phyloP scores from a whole-genome alignment of 164 flowering plant species.

The Protea cynaroides region DNA sequence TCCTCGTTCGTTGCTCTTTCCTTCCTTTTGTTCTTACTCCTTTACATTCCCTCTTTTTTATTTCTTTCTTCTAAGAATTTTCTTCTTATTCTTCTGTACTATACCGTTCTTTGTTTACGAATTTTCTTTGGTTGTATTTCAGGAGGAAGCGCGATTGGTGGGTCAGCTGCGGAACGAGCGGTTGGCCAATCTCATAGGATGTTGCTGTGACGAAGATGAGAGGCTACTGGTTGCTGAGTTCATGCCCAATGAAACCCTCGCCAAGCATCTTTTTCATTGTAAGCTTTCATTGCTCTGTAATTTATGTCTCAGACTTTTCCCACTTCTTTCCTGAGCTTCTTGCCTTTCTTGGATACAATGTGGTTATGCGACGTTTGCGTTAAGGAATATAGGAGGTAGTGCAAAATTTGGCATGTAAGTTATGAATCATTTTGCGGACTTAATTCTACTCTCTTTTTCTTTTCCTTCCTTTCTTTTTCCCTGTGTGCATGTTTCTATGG shows the following conservation, averaged over 20 bases:
- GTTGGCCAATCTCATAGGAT: slow-evolving; percentile 56
- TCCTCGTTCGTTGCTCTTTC: slow-evolving; percentile 43
- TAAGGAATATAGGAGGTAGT: neutral
- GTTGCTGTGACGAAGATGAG: slow-evolving; percentile 56
- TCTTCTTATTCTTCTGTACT: too few relatives aligned
- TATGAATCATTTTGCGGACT: too few relatives aligned
- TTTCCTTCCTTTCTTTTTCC: too few relatives aligned
- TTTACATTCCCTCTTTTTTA: too few relatives aligned
- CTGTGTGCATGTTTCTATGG: too few relatives aligned
- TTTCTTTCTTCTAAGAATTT: too few relatives aligned
- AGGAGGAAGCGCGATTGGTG: slow-evolving; percentile 64
- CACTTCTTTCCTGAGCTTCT: neutral
- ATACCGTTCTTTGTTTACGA: neutral
- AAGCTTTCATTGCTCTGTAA: slow-evolving; percentile 9
- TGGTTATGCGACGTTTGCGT: neutral
- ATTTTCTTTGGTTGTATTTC: slow-evolving; percentile 6
- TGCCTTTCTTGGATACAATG: neutral
- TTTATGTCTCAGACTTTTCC: neutral
- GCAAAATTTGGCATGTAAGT: too few relatives aligned
- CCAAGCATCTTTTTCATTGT: slow-evolving; percentile 68
- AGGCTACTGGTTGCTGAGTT: slow-evolving; percentile 60
- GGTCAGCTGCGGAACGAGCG: slow-evolving; percentile 51
- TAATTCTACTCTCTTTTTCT: too few relatives aligned
- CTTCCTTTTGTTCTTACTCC: neutral
- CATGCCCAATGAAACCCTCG: slow-evolving; percentile 59